These are phyloP conservation scores for Coleophoma crateriformis DNA, from an alignment of 2,329 filamentous ascomycete species.

Conservation along the genomic window DNA sequence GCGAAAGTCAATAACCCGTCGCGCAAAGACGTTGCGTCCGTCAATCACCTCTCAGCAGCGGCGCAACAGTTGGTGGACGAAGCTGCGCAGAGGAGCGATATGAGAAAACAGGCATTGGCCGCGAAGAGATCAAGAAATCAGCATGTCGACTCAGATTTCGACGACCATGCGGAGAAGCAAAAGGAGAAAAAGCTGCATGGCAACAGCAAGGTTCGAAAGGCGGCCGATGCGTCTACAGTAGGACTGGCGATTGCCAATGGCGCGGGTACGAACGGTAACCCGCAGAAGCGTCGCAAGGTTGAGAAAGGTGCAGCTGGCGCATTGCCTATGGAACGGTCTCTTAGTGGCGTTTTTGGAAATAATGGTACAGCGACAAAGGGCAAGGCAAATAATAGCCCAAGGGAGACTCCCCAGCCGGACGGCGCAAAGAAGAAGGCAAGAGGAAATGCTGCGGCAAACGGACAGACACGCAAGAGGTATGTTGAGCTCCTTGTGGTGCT, in stretches of 20 bases:
- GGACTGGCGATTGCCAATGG: slow-evolving; percentile 63
- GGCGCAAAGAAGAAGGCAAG: slow-evolving; percentile 65
- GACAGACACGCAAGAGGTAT: slow-evolving; percentile 75
- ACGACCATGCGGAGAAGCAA: slow-evolving; percentile 52
- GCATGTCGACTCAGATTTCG: slow-evolving; percentile 72
- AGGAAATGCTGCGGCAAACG: slow-evolving; percentile 58
- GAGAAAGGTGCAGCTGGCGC: slow-evolving; percentile 56
- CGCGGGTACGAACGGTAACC: slow-evolving; percentile 40
- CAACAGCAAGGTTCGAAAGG: slow-evolving; percentile 58
- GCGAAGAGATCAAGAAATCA: slow-evolving; percentile 57
- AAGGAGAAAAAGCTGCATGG: slow-evolving; percentile 59
- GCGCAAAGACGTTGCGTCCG: slow-evolving; percentile 71
- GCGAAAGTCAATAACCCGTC: slow-evolving; percentile 64
- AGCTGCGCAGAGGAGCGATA: slow-evolving; percentile 77
- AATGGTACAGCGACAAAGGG: slow-evolving; percentile 45
- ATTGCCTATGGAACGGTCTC: slow-evolving; percentile 59
- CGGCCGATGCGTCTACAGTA: slow-evolving; percentile 45
- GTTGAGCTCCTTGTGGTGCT: slow-evolving; percentile 18
- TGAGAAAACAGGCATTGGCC: slow-evolving; percentile 73
- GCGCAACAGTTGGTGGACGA: slow-evolving; percentile 77
- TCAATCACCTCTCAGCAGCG: slow-evolving; percentile 48
- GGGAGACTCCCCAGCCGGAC: slow-evolving; percentile 63
- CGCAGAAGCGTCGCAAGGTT: slow-evolving; percentile 74
- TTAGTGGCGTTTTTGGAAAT: slow-evolving; percentile 50
- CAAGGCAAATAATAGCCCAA: slow-evolving; percentile 54